Evolutionary conservation across 2,329 filamentous ascomycete species (phyloP), one percentile per base, ranked within the genome.

Genomic region (Orbilia oligospora): DNA sequence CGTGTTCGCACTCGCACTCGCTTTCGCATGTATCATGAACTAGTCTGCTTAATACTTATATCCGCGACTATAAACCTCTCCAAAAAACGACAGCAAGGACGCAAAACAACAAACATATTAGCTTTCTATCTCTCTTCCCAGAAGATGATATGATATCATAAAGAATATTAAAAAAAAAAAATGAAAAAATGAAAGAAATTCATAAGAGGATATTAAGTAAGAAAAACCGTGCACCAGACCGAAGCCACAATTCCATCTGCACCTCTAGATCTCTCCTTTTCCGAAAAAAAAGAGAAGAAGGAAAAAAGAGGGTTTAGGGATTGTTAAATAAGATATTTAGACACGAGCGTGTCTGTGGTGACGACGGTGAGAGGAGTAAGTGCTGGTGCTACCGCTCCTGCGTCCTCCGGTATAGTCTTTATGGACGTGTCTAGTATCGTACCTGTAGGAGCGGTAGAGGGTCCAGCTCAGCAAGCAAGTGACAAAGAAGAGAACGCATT

Each of bases 401-500:
- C 71, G 71, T 58, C 71, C 65, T 69, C 72, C 72, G 30, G 72
- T 76, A 48, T 76, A 76, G 22, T 76, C 72, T 70, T 76, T 76
- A 65, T 76, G 72, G 30, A 66, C 72, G 58, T 76, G 72, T 70
- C 72, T 65, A 18, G 33, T 76, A 22, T 76, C 72, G 66, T 76
- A 76, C 72, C 72, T 76, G 33, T 76, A 24, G 66, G 56, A 58
- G 66, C 72, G 72, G 58, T 76, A 76, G 65, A 76, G 88, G 81
- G 87, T 83, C 80, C 87, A 88, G 27, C 94, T 93, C 51, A 96
- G 86, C 30, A 95, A 85, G 65, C 90, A 88, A 2, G 93, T 96
- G 83, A 91, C 86, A 84, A 91, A 91, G 86, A 97, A 97, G 83
- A 94, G 91, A 80, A 96, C 86, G 81, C 87, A 87, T 84, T 96